Base-by-base conservation (phyloP, 306 rosid genomes). In the Rosa lucieae region DNA sequence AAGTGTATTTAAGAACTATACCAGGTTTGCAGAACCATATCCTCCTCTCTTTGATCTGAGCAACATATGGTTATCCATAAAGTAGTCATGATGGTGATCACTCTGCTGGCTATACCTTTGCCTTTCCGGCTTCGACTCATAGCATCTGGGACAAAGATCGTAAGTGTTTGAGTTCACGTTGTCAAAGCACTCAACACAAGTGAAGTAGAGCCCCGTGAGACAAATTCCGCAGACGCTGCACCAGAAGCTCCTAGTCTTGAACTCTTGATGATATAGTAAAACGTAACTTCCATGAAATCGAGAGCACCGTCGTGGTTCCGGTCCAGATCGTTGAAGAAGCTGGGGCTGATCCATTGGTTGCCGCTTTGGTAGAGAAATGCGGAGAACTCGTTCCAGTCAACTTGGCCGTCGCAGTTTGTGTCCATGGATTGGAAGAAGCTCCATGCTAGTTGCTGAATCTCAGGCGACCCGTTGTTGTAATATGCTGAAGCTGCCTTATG, bases 371-470 rank as follows among this genome's bases (percentile, higher is more conserved):
- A 66, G 48, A 82, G 85, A 67, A 82, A 82, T 29, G 9, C 2
- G 8, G 20, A 5, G 82, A 72, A 82, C 78, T 82, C 82, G 10
- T 7, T 3, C 49, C 18, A 72, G 71, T 77, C 67, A 11, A 82
- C 78, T 32, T 17, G 74, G 18, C 82, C 78, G 48, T 77, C 78
- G 9, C 85, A 55, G 49, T 82, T 67, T n/a, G 63, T 14, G 82
- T 82, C 85, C 78, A 82, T 53, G 29, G 85, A 37, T 6, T 20
- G 71, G 75, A 72, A 82, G 85, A 82, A 82, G n/a, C 59, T 48
- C 59, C 55, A 6, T 42, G 85, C 82, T 6, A 72, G 74, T 46
- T 47, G 51, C 39, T 82, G 78, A 63, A 82, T 26, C 8, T 82
- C 72, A 4, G 62, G 67, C 0, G 85, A 43, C n/a, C 78, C 75